Evolutionary conservation across 148 eudicot genomes (phyloP).

Genomic region (Linanthus parryae): DNA sequence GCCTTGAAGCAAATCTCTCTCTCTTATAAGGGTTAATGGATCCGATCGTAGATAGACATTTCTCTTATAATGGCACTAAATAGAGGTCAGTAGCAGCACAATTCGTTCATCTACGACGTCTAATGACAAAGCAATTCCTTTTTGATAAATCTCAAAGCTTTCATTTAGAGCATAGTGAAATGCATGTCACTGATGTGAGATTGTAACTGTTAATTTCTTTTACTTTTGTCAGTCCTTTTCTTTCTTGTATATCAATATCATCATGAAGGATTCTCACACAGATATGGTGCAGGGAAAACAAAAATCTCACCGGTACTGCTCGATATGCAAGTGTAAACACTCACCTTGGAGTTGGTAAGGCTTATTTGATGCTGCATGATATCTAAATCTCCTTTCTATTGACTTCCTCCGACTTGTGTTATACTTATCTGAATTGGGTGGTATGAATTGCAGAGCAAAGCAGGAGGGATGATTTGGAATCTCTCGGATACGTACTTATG

Average conservation of each 20-base stretch:
- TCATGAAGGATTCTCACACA: neutral
- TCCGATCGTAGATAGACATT: no score
- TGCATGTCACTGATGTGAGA: no score
- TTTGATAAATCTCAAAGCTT: no score
- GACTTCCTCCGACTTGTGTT: neutral
- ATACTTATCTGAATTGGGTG: neutral
- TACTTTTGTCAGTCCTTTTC: neutral
- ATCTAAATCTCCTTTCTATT: no score
- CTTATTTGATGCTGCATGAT: no score
- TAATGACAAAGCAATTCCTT: no score
- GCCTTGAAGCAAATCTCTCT: no score
- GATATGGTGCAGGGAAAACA: slow-evolving; percentile 79
- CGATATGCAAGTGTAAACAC: slow-evolving; percentile 98
- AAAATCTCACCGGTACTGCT: slow-evolving; percentile 94
- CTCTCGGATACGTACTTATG: slow-evolving; percentile 95
- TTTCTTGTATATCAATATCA: neutral
- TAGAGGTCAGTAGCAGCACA: no score
- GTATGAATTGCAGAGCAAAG: slow-evolving; percentile 68
- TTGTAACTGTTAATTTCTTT: neutral
- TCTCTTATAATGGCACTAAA: no score
- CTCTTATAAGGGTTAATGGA: no score
- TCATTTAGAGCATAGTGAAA: no score
- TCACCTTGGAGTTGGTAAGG: slow-evolving; percentile 96
- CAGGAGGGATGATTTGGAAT: slow-evolving; percentile 94
- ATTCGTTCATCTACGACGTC: no score